Conservation (phyloP, 495 filamentous ascomycete species). For the Talaromyces borbonicus region DNA sequence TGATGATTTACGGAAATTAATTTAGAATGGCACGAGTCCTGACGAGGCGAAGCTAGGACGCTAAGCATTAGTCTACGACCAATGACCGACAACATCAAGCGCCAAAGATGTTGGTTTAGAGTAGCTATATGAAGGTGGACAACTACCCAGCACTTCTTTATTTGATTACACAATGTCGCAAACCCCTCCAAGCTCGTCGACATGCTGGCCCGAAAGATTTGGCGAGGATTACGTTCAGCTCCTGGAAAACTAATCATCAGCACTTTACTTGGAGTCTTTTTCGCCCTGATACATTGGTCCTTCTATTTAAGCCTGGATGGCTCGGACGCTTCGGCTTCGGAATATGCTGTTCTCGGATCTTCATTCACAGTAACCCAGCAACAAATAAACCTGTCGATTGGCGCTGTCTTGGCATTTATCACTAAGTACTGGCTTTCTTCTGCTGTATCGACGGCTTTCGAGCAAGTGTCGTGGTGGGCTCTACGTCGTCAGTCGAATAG, state of each 20-base stretch:
- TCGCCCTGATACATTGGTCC: constrained; percentile 4
- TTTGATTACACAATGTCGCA: no score
- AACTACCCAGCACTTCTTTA: no score
- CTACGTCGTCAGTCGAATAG: background rate
- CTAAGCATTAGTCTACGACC: no score
- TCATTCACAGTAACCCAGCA: background rate
- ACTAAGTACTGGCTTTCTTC: background rate
- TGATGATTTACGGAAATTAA: no score
- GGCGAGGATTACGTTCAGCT: no score
- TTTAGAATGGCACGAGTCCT: no score
- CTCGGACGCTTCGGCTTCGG: background rate
- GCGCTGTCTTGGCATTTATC: constrained; percentile 7
- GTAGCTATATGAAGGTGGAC: no score
- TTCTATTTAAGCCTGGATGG: constrained; percentile 4
- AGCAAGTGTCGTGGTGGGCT: constrained; percentile 4
- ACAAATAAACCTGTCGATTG: constrained; percentile 6
- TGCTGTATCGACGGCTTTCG: constrained; percentile 4
- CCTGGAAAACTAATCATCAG: background rate
- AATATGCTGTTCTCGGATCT: background rate
- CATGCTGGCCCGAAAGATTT: no score
- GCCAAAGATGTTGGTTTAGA: no score
- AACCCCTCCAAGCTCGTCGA: no score
- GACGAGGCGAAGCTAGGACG: no score
- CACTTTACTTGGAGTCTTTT: background rate
- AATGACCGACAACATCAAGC: no score